Conservation (phyloP, 768 basidiomycete species). For the Psilocybe subaeruginosa region DNA sequence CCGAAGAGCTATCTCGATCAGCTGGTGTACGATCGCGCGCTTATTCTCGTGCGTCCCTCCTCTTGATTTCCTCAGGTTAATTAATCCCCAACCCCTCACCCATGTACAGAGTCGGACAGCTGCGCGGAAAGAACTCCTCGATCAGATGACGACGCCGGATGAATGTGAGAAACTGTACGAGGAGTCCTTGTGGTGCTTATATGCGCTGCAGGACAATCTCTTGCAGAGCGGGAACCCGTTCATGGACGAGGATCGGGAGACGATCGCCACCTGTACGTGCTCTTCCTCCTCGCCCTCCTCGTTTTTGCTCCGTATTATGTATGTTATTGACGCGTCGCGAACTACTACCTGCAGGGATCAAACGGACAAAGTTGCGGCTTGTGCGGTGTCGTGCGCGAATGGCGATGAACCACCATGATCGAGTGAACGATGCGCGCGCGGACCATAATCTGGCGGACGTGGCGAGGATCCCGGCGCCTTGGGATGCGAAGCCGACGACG, state of each 20-base stretch:
- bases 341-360: conserved; percentile 63
- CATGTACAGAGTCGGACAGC: conserved; percentile 81
- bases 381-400: conserved; percentile 76
- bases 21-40: conserved; percentile 90
- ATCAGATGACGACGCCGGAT: conserved; percentile 72
- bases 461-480: conserved; percentile 70
- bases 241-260: conserved; percentile 80
- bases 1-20: conserved; percentile 87
- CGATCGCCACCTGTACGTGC: conserved; percentile 72
- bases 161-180: conserved; percentile 96
- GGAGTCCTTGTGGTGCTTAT: conserved; percentile 92
- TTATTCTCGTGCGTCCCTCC: conserved; percentile 67
- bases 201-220: conserved; percentile 89
- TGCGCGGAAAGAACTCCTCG: conserved; percentile 87
- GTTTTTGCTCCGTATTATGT: neutral
- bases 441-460: conserved; percentile 83
- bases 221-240: conserved; percentile 82
- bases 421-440: conserved; percentile 74
- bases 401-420: conserved; percentile 74
- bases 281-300: conserved; percentile 11
- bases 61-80: no score
- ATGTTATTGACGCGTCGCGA: neutral
- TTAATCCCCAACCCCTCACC: neutral
- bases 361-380: conserved; percentile 82
- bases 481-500: conserved; percentile 54